Base-by-base conservation (phyloP, 257 asterid species). In the Ligustrum vulgare region DNA sequence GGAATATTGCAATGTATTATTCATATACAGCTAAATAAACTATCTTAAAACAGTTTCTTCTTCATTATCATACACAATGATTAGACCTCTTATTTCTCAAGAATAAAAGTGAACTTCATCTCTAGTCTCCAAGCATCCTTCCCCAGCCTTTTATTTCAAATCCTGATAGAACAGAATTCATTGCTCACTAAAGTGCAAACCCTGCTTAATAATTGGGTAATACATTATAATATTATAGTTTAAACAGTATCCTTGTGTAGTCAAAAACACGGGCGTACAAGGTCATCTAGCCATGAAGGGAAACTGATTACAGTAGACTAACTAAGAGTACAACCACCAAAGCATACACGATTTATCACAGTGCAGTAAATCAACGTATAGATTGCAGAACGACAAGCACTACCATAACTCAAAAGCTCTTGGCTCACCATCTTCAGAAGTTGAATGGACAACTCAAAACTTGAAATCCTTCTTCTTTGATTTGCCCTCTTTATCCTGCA, bases 381-480 rank as follows among this genome's bases (percentile, higher is more conserved):
- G 5, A 10, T 22, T 58, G 66, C 23, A n/a, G 28, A 8, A n/a
- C 16, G 1, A 43, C 4, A 43, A 43, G 51, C 66, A 58, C 32
- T 23, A 58, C 15, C 32, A 58, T 22, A 23, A 58, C 66, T 58
- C 34, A 58, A 58, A 58, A 9, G 16, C 66, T 34, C 7, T 58
- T 22, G 15, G 13, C 66, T 2, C 22, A 23, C 32, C 66, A 23
- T 23, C 66, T 58, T 23, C 66, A 20, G 16, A 58, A 58, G 60
- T n/a, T 47, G 80, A 37, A 25, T 36, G 2, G 39, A 28, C 23
- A 69, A 39, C 8, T 37, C 72, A 45, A 80, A 87, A 91, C 82
- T 94, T 94, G 96, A 92, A 94, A 81, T 94, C 96, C 80, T 89
- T 92, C 93, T 94, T 91, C 93, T 92, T 94, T 0, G 98, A 89